phyloP scores from a whole-genome alignment of 2,329 filamentous ascomycete genomes.

The Fusarium brevicatenulatum region DNA sequence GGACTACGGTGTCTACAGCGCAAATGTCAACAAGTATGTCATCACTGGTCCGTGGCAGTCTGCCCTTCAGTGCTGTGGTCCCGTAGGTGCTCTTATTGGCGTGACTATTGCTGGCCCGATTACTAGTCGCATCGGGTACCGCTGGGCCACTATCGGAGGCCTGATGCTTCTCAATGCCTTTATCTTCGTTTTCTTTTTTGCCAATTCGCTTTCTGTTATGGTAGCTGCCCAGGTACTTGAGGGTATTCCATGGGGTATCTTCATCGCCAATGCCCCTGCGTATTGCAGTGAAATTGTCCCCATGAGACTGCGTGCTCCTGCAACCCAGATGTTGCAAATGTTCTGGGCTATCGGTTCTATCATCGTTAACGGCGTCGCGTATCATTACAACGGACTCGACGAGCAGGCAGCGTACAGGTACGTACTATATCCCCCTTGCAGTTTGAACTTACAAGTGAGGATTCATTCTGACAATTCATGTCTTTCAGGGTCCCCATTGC shows the following conservation, averaged over 20 bases:
- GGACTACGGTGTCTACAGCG: slow-evolving; percentile 49
- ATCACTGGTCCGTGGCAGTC: slow-evolving; percentile 54
- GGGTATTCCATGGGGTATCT: slow-evolving; percentile 71
- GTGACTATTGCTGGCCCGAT: slow-evolving; percentile 52
- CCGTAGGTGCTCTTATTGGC: slow-evolving; percentile 50
- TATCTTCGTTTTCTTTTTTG: slow-evolving; percentile 65
- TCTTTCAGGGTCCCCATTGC: slow-evolving; percentile 59
- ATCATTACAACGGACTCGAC: slow-evolving; percentile 55
- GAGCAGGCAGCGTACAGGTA: slow-evolving; percentile 33
- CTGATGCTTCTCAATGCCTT: slow-evolving; percentile 53
- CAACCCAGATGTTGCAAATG: slow-evolving; percentile 71
- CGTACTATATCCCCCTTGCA: slow-evolving; percentile 11
- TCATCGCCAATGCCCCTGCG: slow-evolving; percentile 70
- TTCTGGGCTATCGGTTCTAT: slow-evolving; percentile 71
- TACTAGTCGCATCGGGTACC: slow-evolving; percentile 51
- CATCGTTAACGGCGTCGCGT: slow-evolving; percentile 66
- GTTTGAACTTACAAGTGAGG: background rate
- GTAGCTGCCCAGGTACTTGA: slow-evolving; percentile 66
- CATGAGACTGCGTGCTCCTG: slow-evolving; percentile 63
- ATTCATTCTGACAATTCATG: background rate
- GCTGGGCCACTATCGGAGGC: slow-evolving; percentile 49
- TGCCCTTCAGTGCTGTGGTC: slow-evolving; percentile 49
- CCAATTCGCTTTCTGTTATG: slow-evolving; percentile 53
- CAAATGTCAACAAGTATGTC: slow-evolving; percentile 34
- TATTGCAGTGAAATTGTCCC: slow-evolving; percentile 70